phyloP scores from a whole-genome alignment of 2,329 filamentous ascomycete genomes.

The Dactylellina parvicollis region DNA sequence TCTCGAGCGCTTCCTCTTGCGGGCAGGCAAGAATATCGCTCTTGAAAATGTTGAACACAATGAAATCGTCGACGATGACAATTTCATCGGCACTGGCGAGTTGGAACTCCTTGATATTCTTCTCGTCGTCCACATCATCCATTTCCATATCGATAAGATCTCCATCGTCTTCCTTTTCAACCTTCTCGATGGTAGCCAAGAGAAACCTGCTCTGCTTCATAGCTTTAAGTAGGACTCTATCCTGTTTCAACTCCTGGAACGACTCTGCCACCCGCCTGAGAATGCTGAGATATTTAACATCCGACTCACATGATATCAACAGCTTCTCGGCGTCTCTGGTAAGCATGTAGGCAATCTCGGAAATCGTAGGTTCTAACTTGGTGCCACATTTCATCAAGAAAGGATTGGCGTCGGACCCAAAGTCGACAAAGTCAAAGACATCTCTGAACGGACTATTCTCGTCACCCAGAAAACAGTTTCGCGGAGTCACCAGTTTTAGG shows the following conservation, averaged over 20 bases:
- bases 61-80: conserved; percentile 86
- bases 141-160: conserved; percentile 64
- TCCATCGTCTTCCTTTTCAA: conserved; percentile 59
- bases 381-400: conserved; percentile 90
- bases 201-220: conserved; percentile 81
- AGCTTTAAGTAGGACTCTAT: conserved; percentile 79
- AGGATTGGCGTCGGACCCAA: conserved; percentile 83
- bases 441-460: conserved; percentile 76
- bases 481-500: conserved; percentile 72
- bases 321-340: conserved; percentile 84
- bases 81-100: conserved; percentile 77
- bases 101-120: conserved; percentile 78
- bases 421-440: conserved; percentile 97
- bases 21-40: conserved; percentile 84
- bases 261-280: conserved; percentile 83
- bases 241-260: conserved; percentile 74
- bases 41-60: conserved; percentile 88
- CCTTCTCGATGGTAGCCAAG: conserved; percentile 79
- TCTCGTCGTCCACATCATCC: conserved; percentile 71
- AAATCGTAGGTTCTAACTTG: conserved; percentile 86
- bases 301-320: conserved; percentile 77
- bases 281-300: conserved; percentile 82
- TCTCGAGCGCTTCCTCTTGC: conserved; percentile 85
- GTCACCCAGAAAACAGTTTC: conserved; percentile 80
- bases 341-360: conserved; percentile 84